A percentile compares a stretch with the other conserved stretches of the same genome.
Conservation (phyloP, 1,139 yeast genomes). For the Arxiozyma slooffiae region DNA sequence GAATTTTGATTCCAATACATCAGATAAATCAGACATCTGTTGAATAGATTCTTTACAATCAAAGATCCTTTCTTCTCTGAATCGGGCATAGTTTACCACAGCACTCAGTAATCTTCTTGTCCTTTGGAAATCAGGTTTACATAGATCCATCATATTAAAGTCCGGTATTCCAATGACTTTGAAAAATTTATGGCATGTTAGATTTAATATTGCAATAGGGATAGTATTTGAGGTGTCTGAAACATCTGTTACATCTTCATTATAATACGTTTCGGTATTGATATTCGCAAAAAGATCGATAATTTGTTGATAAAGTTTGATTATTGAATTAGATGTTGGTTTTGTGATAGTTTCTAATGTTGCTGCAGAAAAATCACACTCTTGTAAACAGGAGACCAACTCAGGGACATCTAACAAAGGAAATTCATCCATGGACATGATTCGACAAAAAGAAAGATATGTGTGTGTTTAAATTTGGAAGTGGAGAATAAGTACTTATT, state of each 20-base stretch:
- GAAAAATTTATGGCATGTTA: slow-evolving; percentile 52
- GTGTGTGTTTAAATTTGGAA: neutral
- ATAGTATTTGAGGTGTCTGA: slow-evolving; percentile 17
- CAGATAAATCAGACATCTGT: slow-evolving; percentile 44
- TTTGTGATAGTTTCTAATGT: slow-evolving; percentile 52
- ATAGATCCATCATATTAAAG: slow-evolving; percentile 59
- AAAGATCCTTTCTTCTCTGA: slow-evolving; percentile 64
- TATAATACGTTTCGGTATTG: slow-evolving; percentile 34
- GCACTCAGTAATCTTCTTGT: slow-evolving; percentile 65
- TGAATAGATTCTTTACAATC: slow-evolving; percentile 57
- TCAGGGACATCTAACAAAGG: slow-evolving; percentile 62
- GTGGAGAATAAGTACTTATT: no score
- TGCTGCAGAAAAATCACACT: slow-evolving; percentile 50
- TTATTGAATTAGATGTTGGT: slow-evolving; percentile 59
- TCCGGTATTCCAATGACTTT: slow-evolving; percentile 70
- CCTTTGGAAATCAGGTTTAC: slow-evolving; percentile 61
- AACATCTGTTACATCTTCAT: slow-evolving; percentile 14
- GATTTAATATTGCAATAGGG: slow-evolving; percentile 16
- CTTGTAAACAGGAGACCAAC: slow-evolving; percentile 50
- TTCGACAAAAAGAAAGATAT: slow-evolving; percentile 1
- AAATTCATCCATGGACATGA: slow-evolving; percentile 34
- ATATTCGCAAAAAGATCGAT: slow-evolving; percentile 61
- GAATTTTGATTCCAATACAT: slow-evolving; percentile 33
- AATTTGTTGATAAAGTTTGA: slow-evolving; percentile 57
- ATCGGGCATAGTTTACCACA: slow-evolving; percentile 74